Evolutionary conservation across 2,329 filamentous ascomycete species (phyloP).

Genomic region (Phialophora tarda): DNA sequence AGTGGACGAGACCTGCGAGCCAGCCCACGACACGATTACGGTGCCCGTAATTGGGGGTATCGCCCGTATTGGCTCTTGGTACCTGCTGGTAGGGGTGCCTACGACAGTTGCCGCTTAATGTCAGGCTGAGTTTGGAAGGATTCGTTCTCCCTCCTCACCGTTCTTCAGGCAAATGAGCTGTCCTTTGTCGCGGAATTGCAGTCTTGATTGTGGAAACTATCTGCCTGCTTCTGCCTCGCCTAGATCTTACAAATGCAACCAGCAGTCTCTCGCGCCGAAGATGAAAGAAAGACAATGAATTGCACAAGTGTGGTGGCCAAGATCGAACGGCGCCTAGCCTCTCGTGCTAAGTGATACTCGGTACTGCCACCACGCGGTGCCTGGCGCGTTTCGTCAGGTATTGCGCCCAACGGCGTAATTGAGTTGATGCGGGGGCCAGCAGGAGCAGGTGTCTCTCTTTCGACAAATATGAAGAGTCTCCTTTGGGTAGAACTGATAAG

Average conservation of each 20-base stretch:
- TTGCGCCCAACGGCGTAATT: constrained; percentile 1
- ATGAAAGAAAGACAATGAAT: constrained; percentile 21
- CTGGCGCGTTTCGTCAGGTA: constrained; percentile 12
- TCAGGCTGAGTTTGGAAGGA: constrained; percentile 8
- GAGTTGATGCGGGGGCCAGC: constrained; percentile 10
- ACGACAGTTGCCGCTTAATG: constrained; percentile 2
- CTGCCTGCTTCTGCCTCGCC: neutral
- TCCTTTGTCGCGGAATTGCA: constrained; percentile 1
- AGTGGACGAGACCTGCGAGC: neutral
- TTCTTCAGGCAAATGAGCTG: neutral
- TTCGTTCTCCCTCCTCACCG: neutral
- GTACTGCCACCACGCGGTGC: neutral
- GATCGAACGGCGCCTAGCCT: constrained; percentile 2
- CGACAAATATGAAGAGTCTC: neutral
- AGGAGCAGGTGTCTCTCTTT: neutral
- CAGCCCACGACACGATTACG: constrained; percentile 7
- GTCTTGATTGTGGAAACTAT: neutral
- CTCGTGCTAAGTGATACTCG: constrained; percentile 8
- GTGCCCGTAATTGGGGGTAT: constrained; percentile 15
- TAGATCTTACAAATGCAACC: neutral
- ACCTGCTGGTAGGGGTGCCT: constrained; percentile 1
- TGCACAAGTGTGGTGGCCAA: constrained; percentile 19
- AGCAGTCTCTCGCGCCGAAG: constrained; percentile 3
- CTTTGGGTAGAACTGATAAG: constrained; percentile 4
- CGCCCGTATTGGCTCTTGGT: constrained; percentile 12